Base-by-base conservation (phyloP, 2,329 filamentous ascomycete species). In the Penicillium brevicompactum region DNA sequence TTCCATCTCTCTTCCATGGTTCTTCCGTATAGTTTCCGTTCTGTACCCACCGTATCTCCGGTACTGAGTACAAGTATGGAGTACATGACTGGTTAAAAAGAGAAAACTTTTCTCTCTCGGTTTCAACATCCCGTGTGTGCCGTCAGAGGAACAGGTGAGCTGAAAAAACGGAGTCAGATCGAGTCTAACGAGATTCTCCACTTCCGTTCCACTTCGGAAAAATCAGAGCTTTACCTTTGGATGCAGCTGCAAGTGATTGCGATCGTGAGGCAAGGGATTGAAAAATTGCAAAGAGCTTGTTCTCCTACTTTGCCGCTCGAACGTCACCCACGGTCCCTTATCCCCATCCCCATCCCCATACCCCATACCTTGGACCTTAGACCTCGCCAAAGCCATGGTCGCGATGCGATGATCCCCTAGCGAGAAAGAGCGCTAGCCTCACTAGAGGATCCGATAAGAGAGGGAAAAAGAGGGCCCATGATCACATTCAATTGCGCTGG, bases 171-270 rank as follows among this genome's bases (percentile, higher is more conserved):
- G 62, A 64, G 60, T 56, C 46, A 69, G 68, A 72, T 71, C 69
- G 69, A 64, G 64, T 61, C 69, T 66, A 68, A 68, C 57, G 51
- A 53, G 14, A 16, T 58, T 58, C 61, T 65, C 67, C 67, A 68
- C 69, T 64, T 48, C 21, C 9, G 53, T 64, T 67, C 64, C 67
- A 69, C 67, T 58, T 70, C 69, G 68, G 68, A 66, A 70, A 67
- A 67, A 62, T 60, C 67, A 60, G 61, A 68, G 63, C 56, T 66
- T 58, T 58, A 59, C 38, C n/a, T n/a, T 49, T 34, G 45, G 45
- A 56, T 62, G 61, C 61, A 41, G 31, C 51, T 53, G 51, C 51
- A 66, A 62, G 63, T 66, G 60, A 66, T 67, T 13, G 47, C 51
- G 8, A 54, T 46, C 57, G 57, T 60, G 8, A 57, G 34, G 55